Conservation (phyloP, 495 filamentous ascomycete species). For the Neurospora intermedia region DNA sequence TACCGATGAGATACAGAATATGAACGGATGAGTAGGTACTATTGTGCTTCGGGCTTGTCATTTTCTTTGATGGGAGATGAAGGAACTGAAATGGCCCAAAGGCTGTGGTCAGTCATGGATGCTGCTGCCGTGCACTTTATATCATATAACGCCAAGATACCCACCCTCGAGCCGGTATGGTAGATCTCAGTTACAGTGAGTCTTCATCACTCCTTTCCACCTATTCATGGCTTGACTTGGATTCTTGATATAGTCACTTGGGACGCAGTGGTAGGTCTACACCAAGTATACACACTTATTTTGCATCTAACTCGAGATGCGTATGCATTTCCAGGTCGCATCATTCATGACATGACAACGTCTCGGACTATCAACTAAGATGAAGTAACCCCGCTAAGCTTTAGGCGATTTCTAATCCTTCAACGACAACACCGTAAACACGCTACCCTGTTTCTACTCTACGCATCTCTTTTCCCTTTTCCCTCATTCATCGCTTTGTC, state of each 20-base stretch:
- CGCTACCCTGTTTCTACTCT: background rate
- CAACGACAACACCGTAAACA: background rate
- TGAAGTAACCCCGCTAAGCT: background rate
- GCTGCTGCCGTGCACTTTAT: background rate
- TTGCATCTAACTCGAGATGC: background rate
- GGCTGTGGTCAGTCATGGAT: background rate
- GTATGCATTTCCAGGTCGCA: background rate
- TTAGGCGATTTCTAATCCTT: background rate
- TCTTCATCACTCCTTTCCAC: background rate
- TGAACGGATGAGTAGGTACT: background rate
- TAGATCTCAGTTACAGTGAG: background rate
- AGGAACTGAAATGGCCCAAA: background rate
- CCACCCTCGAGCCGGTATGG: background rate
- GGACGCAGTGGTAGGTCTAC: background rate
- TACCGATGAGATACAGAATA: background rate
- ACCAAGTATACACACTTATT: background rate
- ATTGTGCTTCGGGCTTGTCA: background rate
- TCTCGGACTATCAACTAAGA: background rate
- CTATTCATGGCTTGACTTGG: background rate
- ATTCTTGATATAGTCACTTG: background rate
- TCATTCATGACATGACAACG: background rate
- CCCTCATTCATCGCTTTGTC: background rate
- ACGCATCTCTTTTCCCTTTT: background rate
- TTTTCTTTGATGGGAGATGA: background rate
- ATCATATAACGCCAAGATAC: background rate